phyloP scores from a whole-genome alignment of 1,284 basidiomycete species.

The Sphagnurus paluster region DNA sequence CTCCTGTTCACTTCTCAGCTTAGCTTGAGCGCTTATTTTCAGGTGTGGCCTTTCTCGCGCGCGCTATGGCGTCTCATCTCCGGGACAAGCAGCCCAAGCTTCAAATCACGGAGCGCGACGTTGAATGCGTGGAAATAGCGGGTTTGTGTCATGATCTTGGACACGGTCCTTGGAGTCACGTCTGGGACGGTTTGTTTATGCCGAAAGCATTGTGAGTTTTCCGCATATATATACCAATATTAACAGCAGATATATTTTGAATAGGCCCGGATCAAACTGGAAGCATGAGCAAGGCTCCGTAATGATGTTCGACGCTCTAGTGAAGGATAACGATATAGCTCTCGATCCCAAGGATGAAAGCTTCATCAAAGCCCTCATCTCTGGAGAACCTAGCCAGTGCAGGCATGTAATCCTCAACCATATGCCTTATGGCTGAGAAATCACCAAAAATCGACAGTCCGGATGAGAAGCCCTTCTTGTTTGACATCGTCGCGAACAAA shows the following conservation, averaged over 20 bases:
- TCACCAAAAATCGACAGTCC: constrained; percentile 22
- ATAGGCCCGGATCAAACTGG: constrained; percentile 47
- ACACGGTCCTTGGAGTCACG: constrained; percentile 75
- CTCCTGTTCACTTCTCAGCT: neutral
- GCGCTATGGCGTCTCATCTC: constrained; percentile 58
- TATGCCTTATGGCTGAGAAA: neutral
- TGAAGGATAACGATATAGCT: constrained; percentile 49
- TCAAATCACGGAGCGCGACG: constrained; percentile 63
- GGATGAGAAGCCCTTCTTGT: constrained; percentile 51
- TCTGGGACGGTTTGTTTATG: constrained; percentile 70
- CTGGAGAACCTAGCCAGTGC: constrained; percentile 50
- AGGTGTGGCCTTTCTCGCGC: constrained; percentile 74
- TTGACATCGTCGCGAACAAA: constrained; percentile 78
- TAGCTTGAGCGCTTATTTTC: neutral
- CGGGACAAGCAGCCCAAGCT: constrained; percentile 61
- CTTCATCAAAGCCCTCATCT: constrained; percentile 72
- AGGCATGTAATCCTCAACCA: constrained; percentile 31
- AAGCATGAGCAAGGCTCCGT: constrained; percentile 70
- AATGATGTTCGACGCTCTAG: constrained; percentile 70
- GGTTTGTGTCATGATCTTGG: constrained; percentile 75
- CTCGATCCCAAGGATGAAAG: constrained; percentile 43
- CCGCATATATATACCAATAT: neutral
- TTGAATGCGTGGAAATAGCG: constrained; percentile 67
- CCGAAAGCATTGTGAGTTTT: constrained; percentile 52
- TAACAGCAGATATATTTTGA: constrained; percentile 1